Conservation (phyloP, 257 asterid species). For the Buddleja alternifolia region DNA sequence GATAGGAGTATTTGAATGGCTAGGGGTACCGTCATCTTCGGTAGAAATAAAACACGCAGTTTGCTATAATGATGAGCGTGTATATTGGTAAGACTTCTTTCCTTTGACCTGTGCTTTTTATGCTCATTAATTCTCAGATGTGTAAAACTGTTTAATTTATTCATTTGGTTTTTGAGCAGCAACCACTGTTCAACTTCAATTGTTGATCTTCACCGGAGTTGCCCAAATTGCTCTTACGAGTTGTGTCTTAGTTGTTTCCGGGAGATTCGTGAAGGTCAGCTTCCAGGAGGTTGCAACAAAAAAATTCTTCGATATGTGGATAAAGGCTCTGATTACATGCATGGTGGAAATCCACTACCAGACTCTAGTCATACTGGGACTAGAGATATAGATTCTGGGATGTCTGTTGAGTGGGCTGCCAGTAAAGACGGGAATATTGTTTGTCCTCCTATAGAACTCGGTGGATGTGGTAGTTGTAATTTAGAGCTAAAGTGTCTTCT, state of each 20-base stretch:
- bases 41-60: constrained; percentile 57
- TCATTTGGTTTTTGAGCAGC: constrained; percentile 51
- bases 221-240: constrained; percentile 84
- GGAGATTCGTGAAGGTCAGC: constrained; percentile 61
- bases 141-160: constrained; percentile 6
- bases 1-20: constrained; percentile 27
- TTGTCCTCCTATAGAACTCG: constrained; percentile 76
- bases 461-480: constrained; percentile 71
- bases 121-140: constrained; percentile 5
- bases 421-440: constrained; percentile 41
- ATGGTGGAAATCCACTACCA: constrained; percentile 71
- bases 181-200: constrained; percentile 91
- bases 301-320: constrained; percentile 34
- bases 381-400: constrained; percentile 32
- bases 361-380: constrained; percentile 35
- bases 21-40: constrained; percentile 57
- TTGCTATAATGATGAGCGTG: constrained; percentile 71
- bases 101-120: constrained; percentile 15
- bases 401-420: constrained; percentile 45
- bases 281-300: constrained; percentile 41
- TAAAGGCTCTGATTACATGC: constrained; percentile 77
- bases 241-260: constrained; percentile 76
- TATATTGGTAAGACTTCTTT: constrained; percentile 62
- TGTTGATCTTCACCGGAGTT: constrained; percentile 91
- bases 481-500: constrained; percentile 86